Conservation (phyloP, 2,329 filamentous ascomycete genomes). For the Drechslerella stenobrocha region DNA sequence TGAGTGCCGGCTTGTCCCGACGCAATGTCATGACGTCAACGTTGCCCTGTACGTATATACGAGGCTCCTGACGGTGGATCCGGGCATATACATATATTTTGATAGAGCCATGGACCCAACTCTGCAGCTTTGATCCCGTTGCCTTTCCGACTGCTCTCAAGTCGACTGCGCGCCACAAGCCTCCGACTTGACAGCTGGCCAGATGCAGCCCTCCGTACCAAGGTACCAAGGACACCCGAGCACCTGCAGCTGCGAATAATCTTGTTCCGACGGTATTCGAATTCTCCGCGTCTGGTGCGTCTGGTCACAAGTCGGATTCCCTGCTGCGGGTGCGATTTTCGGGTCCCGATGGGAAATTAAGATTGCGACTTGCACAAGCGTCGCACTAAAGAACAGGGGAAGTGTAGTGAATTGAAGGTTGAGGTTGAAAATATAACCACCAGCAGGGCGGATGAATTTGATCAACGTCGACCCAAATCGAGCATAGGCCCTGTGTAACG, state of each 20-base stretch:
- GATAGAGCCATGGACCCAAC: no score
- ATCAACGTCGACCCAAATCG: not conserved
- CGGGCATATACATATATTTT: no score
- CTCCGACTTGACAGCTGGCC: no score
- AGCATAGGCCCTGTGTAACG: not conserved
- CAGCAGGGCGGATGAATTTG: not conserved
- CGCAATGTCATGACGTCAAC: no score
- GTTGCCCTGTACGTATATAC: no score
- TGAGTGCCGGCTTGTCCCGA: no score
- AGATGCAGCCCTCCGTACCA: no score
- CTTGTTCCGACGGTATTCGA: not conserved
- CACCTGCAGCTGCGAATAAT: not conserved
- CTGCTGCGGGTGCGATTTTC: conserved; percentile 1
- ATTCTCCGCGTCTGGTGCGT: not conserved
- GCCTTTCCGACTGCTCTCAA: no score
- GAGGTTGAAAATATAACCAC: not conserved
- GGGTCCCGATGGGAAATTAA: not conserved
- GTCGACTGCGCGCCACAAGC: no score
- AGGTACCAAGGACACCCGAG: no score
- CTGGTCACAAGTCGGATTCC: not conserved
- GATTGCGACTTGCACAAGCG: not conserved
- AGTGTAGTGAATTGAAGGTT: not conserved
- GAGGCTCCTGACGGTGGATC: no score
- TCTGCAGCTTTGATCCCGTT: no score
- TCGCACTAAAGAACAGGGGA: not conserved